Conservation (phyloP, 352 stramenopile species). For the Globisporangium yorkense region DNA sequence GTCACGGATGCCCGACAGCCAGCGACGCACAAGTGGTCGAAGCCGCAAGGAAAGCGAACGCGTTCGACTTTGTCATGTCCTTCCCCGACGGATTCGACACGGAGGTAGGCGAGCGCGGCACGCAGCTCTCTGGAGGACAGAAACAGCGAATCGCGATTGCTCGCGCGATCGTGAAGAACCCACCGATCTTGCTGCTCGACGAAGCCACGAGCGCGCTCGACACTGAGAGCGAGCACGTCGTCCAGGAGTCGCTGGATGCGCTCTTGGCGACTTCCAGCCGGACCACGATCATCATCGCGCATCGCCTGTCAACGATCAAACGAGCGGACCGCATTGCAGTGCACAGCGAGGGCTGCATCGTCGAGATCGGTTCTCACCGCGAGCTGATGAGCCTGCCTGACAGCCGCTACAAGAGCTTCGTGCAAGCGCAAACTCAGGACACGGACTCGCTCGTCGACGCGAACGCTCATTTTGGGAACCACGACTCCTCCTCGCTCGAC, state of each 20-base stretch:
- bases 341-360: constrained; percentile 84
- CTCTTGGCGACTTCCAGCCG: constrained; percentile 20
- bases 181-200: constrained; percentile 73
- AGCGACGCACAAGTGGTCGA: constrained; percentile 45
- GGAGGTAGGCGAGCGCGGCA: constrained; percentile 79
- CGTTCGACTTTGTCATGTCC: constrained; percentile 87
- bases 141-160: constrained; percentile 14
- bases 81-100: constrained; percentile 90
- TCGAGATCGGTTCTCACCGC: constrained; percentile 91
- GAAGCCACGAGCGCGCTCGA: constrained; percentile 19
- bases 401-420: constrained; percentile 41
- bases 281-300: constrained; percentile 62
- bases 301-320: constrained; percentile 92
- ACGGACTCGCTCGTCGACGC: neutral
- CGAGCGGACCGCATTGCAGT: constrained; percentile 94
- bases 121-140: constrained; percentile 55
- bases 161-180: constrained; percentile 67
- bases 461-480: too few relatives aligned
- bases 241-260: constrained; percentile 68
- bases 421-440: constrained; percentile 13
- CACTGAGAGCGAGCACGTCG: constrained; percentile 75
- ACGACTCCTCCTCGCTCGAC: neutral
- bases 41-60: constrained; percentile 61
- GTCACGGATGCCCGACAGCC: constrained; percentile 53
- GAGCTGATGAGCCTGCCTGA: constrained; percentile 70